These are phyloP conservation scores for Plectosphaerella cucumerina DNA, from an alignment of 2,329 filamentous ascomycete genomes.

Conservation along the genomic window DNA sequence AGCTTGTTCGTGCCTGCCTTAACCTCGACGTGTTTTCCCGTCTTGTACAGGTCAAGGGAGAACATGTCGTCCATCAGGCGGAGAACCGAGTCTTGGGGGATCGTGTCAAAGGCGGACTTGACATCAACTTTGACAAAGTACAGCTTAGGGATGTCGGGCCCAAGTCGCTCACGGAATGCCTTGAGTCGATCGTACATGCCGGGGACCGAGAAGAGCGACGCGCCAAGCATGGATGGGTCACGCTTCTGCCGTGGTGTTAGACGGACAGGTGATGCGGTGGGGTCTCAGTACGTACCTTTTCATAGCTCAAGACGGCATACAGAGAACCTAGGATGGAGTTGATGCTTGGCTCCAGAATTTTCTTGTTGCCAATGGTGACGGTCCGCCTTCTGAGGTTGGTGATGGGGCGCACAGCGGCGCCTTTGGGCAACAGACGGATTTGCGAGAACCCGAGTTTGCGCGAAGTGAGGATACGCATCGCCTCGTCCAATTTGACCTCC, in stretches of 20 bases:
- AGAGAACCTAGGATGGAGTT: slow-evolving; percentile 62
- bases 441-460: slow-evolving; percentile 72
- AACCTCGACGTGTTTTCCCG: slow-evolving; percentile 73
- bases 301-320: slow-evolving; percentile 72
- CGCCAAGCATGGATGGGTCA: slow-evolving; percentile 62
- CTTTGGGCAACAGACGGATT: slow-evolving; percentile 80
- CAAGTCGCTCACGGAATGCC: slow-evolving; percentile 56
- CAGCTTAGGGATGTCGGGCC: slow-evolving; percentile 37
- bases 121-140: slow-evolving; percentile 95
- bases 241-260: slow-evolving; percentile 20
- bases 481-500: slow-evolving; percentile 59
- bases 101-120: slow-evolving; percentile 88
- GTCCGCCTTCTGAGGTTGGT: slow-evolving; percentile 74
- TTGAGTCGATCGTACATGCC: slow-evolving; percentile 75
- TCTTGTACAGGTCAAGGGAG: slow-evolving; percentile 58
- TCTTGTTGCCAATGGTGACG: slow-evolving; percentile 57
- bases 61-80: slow-evolving; percentile 57
- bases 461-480: slow-evolving; percentile 53
- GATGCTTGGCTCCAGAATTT: slow-evolving; percentile 43
- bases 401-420: slow-evolving; percentile 71
- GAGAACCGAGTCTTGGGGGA: slow-evolving; percentile 75
- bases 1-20: slow-evolving; percentile 41
- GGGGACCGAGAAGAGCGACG: slow-evolving; percentile 74
- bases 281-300: slow-evolving; percentile 52
- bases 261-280: background rate